Evolutionary conservation across 164 flowering plant genomes (phyloP), one percentile per base, ranked within the genome.

Genomic region (Dillenia turbinata): DNA sequence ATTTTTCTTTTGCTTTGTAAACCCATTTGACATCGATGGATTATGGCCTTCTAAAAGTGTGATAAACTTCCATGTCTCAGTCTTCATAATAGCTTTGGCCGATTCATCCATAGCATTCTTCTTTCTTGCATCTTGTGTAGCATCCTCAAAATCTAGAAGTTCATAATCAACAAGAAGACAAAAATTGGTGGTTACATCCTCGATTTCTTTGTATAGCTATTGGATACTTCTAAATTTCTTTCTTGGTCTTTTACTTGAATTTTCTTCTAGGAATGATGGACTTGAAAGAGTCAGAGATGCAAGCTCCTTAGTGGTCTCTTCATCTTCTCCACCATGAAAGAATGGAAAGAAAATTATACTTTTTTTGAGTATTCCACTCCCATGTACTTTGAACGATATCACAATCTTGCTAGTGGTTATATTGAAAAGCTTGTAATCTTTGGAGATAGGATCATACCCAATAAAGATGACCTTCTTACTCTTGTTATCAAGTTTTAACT

Each of bases 71-170:
- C 59, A 56, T 9, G 46, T 64, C 15, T 47, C 11, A 14, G 46
- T 64, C 17, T 55, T 55, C 12, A 54, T 1, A 54, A 54, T 54
- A 9, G 47, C 2, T 9, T 49, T 10, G 4, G 53, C 15, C 24
- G 43, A 54, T 49, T 64, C 13, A 16, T 64, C 48, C 67, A 64
- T 55, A 12, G 67, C 67, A 22, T 2, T 3, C 54, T 26, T 47
- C 67, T 60, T 55, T 24, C 24, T 52, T 44, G 44, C 43, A 4
- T 44, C 33, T 9, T 54, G 17, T 10, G 43, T 33, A 6, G 51
- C 51, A 17, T 53, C 59, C 6, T 17, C 9, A 33, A 26, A 54
- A 16, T 3, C 22, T 11, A 9, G 3, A 16, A 40, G 59, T 43
- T 63, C 66, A 1, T 16, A 3, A 13, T 40, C 15, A 12, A 52